These are phyloP conservation scores for Balakata baccata DNA, from an alignment of 345 rosid genomes.

Conservation along the genomic window DNA sequence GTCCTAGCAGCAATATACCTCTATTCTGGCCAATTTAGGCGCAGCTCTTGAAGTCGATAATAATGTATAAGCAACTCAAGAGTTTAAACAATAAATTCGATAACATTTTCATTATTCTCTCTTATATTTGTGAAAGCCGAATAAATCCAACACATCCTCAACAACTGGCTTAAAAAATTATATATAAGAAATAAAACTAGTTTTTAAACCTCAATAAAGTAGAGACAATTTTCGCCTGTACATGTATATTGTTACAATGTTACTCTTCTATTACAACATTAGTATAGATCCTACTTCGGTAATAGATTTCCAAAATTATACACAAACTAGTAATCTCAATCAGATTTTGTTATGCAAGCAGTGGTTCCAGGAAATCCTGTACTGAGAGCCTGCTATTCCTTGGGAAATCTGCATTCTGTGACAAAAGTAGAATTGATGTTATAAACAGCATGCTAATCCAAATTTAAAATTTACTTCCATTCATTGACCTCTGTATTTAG, in stretches of 20 bases:
- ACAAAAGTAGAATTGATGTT: neutral
- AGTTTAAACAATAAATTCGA: no score
- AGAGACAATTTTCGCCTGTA: neutral
- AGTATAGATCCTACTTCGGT: neutral
- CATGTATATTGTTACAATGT: neutral
- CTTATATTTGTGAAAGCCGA: neutral
- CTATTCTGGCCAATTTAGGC: no score
- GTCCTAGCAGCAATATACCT: no score
- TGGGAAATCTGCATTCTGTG: neutral
- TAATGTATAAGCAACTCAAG: no score
- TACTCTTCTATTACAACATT: neutral
- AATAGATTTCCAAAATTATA: neutral
- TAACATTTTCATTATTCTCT: neutral
- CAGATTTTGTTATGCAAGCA: neutral
- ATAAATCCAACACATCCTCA: neutral
- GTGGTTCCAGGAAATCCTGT: neutral
- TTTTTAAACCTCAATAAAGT: neutral
- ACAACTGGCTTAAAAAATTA: no score
- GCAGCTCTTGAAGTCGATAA: no score
- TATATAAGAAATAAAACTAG: no score
- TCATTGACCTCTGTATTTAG: slow-evolving; percentile 1
- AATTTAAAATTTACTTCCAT: neutral
- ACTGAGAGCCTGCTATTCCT: neutral
- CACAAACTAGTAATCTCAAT: neutral
- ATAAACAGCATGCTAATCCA: neutral